Evolutionary conservation across 1,284 basidiomycete genomes (phyloP).

Genomic region (Cryptococcus sp.): DNA sequence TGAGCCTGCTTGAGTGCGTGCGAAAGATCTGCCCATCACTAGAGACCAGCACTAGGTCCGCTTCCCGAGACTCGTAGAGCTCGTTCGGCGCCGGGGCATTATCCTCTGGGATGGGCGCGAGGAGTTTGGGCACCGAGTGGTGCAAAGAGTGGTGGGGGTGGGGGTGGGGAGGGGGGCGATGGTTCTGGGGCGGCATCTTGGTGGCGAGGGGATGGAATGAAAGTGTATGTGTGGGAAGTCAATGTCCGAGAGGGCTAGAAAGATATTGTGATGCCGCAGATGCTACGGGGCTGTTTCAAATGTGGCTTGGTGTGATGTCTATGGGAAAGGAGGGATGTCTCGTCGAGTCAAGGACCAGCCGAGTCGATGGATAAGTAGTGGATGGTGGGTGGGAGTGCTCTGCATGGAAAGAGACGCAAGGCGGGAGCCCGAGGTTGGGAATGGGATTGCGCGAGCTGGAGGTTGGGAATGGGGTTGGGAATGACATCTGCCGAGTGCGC

Average conservation of each 20-base stretch:
- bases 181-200: not conserved
- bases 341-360: too few relatives aligned
- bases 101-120: slow-evolving; percentile 6
- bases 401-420: too few relatives aligned
- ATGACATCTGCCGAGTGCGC: too few relatives aligned
- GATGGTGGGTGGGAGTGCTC: too few relatives aligned
- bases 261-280: not conserved
- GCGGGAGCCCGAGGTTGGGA: too few relatives aligned
- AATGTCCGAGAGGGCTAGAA: too few relatives aligned
- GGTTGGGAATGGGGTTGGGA: too few relatives aligned
- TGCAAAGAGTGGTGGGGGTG: not conserved
- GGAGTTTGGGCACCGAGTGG: not conserved
- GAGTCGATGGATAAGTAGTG: too few relatives aligned
- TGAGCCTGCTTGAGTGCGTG: slow-evolving; percentile 1
- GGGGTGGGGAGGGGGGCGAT: not conserved
- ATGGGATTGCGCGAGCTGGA: too few relatives aligned
- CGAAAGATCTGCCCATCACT: slow-evolving; percentile 11
- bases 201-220: not conserved
- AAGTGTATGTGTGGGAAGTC: not conserved
- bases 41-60: slow-evolving; percentile 5
- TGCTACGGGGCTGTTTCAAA: not conserved
- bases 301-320: not conserved
- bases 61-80: slow-evolving; percentile 4
- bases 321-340: too few relatives aligned
- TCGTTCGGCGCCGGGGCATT: slow-evolving; percentile 5